Percentiles rank a stretch among this genome's conserved stretches.
phyloP scores from a whole-genome alignment of 2,329 filamentous ascomycete species.

The Diaporthe vexans region DNA sequence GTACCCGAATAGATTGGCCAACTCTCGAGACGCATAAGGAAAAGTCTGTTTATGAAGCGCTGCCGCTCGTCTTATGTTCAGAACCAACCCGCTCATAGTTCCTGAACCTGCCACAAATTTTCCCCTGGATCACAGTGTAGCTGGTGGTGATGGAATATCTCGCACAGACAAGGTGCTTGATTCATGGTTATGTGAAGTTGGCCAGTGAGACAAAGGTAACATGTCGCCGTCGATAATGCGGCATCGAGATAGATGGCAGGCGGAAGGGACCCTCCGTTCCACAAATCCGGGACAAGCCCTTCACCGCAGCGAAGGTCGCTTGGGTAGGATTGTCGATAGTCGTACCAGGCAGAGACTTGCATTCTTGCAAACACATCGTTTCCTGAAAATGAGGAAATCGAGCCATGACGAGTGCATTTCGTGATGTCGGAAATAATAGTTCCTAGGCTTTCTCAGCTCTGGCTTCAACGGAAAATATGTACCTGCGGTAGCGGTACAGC shows the following conservation, averaged over 20 bases:
- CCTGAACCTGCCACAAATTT: background rate
- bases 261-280: slow-evolving; percentile 21
- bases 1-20: background rate
- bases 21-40: background rate
- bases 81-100: background rate
- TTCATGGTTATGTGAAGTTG: too few species aligned
- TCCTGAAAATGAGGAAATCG: too few species aligned
- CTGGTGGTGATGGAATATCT: too few species aligned
- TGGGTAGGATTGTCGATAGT: background rate
- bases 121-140: too few species aligned
- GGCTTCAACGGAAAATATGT: background rate
- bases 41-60: background rate
- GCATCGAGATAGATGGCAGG: slow-evolving; percentile 11
- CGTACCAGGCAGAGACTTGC: background rate
- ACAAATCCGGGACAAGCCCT: slow-evolving; percentile 8
- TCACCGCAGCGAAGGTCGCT: background rate
- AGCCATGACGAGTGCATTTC: background rate
- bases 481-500: background rate
- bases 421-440: background rate
- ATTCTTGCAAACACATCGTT: background rate
- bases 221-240: background rate
- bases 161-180: background rate
- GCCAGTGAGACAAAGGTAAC: background rate
- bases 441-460: too few species aligned
- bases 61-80: background rate